phyloP scores from a whole-genome alignment of 164 flowering plant genomes.

The Brasenia schreberi region DNA sequence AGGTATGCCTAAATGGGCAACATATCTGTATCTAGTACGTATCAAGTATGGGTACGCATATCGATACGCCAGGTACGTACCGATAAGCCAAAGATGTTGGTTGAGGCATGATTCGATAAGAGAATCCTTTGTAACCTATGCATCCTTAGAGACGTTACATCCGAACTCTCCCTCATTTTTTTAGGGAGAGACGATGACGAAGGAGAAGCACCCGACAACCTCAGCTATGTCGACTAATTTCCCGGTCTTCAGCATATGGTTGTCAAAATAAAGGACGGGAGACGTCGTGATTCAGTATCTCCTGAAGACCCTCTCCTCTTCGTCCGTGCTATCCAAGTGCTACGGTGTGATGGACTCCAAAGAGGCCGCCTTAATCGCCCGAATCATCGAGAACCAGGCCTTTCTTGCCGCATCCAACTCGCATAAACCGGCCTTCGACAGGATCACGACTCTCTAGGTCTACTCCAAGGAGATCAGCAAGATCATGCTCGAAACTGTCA shows the following conservation, averaged over 20 bases:
- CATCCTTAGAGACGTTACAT: no score
- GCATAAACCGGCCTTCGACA: conserved; percentile 11
- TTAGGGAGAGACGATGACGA: no score
- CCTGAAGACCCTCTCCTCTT: conserved; percentile 57
- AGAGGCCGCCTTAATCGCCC: conserved; percentile 54
- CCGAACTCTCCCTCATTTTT: no score
- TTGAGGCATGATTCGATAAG: no score
- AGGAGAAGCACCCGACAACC: no score
- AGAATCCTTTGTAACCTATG: no score
- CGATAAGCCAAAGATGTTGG: no score
- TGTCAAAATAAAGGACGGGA: conserved; percentile 71
- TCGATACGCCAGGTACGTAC: no score
- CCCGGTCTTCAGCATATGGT: conserved; percentile 74
- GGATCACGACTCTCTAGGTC: conserved; percentile 74
- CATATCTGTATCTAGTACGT: no score
- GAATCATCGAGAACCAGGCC: conserved; percentile 60
- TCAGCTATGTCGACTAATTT: no score
- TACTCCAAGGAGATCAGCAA: conserved; percentile 91
- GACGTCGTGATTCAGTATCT: conserved; percentile 65
- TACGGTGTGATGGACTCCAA: conserved; percentile 53
- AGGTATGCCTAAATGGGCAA: no score
- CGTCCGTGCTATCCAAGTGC: conserved; percentile 77
- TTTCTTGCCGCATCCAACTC: conserved; percentile 29
- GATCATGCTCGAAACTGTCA: conserved; percentile 51
- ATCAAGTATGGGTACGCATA: no score